A percentile compares a stretch with the other conserved stretches of the same genome.
These are phyloP conservation scores for Leccinellum luteum DNA, from an alignment of 768 basidiomycete species.

Conservation along the genomic window DNA sequence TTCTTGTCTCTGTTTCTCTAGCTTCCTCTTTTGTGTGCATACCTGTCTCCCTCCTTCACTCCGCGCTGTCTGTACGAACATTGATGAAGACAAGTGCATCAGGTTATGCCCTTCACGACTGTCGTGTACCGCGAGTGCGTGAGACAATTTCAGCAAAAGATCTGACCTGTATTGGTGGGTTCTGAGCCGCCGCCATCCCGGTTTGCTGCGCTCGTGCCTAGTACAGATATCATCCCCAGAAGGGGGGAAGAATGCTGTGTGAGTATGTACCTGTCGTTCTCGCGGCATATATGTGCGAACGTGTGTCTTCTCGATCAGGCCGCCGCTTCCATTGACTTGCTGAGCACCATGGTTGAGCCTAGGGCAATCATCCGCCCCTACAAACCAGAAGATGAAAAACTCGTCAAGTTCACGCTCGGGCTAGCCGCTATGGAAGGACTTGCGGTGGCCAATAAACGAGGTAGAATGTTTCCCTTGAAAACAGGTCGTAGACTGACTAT, in stretches of 20 bases:
- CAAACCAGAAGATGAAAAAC: conserved; percentile 50
- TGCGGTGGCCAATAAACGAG: conserved; percentile 60
- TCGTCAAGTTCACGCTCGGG: conserved; percentile 61
- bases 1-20: conserved; percentile 40
- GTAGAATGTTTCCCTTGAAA: conserved; percentile 32
- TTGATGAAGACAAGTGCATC: conserved; percentile 38
- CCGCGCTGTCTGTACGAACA: conserved; percentile 48
- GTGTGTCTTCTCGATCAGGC: no score
- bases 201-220: no score
- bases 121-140: neutral
- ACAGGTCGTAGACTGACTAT: neutral
- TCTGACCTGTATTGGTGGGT: no score
- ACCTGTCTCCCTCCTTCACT: conserved; percentile 35
- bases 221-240: no score
- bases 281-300: no score
- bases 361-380: conserved; percentile 55
- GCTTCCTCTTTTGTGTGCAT: conserved; percentile 29
- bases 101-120: conserved; percentile 16
- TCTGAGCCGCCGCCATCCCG: no score
- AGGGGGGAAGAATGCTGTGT: no score
- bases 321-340: neutral
- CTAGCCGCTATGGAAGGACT: conserved; percentile 66
- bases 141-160: neutral
- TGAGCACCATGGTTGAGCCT: conserved; percentile 37
- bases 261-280: no score